Percentiles rank a stretch among this genome's conserved stretches.
phyloP scores from a whole-genome alignment of 2,329 filamentous ascomycete species.

The Colletotrichum camelliae region DNA sequence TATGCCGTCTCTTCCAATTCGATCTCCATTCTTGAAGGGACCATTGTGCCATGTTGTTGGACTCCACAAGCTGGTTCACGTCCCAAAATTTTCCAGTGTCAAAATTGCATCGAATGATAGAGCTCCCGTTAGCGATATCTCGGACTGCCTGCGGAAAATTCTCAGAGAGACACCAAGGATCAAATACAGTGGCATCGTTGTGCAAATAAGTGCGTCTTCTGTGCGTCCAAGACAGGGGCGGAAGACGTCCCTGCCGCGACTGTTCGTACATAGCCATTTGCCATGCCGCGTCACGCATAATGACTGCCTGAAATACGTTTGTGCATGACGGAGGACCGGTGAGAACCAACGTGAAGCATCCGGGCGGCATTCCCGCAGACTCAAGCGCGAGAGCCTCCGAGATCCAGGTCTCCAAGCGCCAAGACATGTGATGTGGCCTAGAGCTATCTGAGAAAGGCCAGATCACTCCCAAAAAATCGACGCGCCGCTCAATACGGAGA shows the following conservation, averaged over 20 bases:
- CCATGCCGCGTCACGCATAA: background rate
- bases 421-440: background rate
- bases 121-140: background rate
- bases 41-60: background rate
- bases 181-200: background rate
- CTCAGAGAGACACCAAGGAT: background rate
- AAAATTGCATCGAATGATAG: background rate
- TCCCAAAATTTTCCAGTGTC: background rate
- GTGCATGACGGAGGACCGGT: background rate
- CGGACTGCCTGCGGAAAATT: background rate
- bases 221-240: no score
- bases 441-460: no score
- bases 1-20: background rate
- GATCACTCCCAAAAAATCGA: no score
- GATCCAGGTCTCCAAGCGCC: background rate
- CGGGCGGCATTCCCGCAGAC: background rate
- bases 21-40: background rate
- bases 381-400: background rate
- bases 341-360: background rate
- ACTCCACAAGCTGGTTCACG: background rate
- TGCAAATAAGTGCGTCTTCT: no score
- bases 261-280: background rate
- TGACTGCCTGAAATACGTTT: background rate
- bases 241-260: background rate
- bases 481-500: no score